Conservation (phyloP, 2,329 filamentous ascomycete species). For the Aspergillus hiratsukae region DNA sequence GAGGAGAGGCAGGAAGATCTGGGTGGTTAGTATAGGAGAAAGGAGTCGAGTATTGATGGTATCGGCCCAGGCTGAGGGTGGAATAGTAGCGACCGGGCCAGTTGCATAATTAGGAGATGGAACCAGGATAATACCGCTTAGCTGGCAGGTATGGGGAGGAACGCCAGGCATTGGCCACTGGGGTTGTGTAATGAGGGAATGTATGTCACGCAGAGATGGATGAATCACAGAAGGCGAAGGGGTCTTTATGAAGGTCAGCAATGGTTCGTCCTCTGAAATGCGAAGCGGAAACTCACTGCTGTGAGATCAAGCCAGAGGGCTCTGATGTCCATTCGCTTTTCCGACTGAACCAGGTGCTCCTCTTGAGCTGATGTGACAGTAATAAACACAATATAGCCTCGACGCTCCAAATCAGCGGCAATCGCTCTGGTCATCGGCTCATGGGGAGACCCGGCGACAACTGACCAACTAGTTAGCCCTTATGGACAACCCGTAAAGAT, state of each 20-base stretch:
- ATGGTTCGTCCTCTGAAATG: constrained; percentile 5
- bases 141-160: constrained; percentile 67
- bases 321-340: constrained; percentile 76
- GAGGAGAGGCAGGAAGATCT: constrained; percentile 80
- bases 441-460: constrained; percentile 82
- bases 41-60: constrained; percentile 89
- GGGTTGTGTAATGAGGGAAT: constrained; percentile 66
- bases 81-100: constrained; percentile 79
- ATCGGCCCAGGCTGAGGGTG: constrained; percentile 79
- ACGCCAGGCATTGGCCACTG: constrained; percentile 73
- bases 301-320: constrained; percentile 79
- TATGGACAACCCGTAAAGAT: constrained; percentile 7
- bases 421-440: constrained; percentile 80
- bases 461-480: constrained; percentile 39
- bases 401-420: constrained; percentile 78
- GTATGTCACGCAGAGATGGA: constrained; percentile 67
- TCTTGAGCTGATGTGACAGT: constrained; percentile 83
- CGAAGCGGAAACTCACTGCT: constrained; percentile 22
- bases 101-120: constrained; percentile 74
- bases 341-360: constrained; percentile 69
- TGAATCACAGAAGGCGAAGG: constrained; percentile 54
- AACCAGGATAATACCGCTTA: constrained; percentile 78
- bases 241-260: constrained; percentile 28
- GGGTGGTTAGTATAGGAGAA: constrained; percentile 80
- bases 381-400: constrained; percentile 90